Percentiles rank a stretch among this genome's conserved stretches.
Conservation (phyloP, 768 basidiomycete genomes). For the Fomitopsis serialis region DNA sequence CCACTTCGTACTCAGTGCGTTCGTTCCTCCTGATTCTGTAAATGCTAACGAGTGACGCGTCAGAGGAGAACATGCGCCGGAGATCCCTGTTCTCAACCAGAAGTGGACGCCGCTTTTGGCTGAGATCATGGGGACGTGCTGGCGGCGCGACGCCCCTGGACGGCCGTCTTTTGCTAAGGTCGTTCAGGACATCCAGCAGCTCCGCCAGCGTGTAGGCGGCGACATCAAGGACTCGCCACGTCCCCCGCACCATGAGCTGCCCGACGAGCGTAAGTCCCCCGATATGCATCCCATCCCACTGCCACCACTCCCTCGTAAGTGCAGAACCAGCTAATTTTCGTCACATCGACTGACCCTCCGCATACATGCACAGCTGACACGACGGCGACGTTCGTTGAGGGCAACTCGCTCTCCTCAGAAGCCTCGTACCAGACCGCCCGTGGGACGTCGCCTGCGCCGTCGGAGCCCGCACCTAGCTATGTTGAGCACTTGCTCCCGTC, state of each 20-base stretch:
- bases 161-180: constrained; percentile 51
- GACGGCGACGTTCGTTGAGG: constrained; percentile 12
- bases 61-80: constrained; percentile 19
- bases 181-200: constrained; percentile 37
- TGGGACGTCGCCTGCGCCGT: background rate
- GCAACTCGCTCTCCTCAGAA: constrained; percentile 11
- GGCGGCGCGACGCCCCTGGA: constrained; percentile 45
- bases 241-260: constrained; percentile 19
- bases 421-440: constrained; percentile 15
- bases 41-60: no score
- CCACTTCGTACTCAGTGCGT: constrained; percentile 18
- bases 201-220: constrained; percentile 36
- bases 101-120: constrained; percentile 13
- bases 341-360: background rate
- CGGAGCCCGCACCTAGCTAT: constrained; percentile 1
- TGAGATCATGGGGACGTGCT: constrained; percentile 52
- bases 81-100: constrained; percentile 13
- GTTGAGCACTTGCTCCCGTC: background rate
- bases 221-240: constrained; percentile 29
- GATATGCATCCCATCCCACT: constrained; percentile 20
- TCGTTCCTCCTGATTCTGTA: background rate
- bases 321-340: background rate
- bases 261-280: constrained; percentile 20
- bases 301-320: constrained; percentile 16
- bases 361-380: constrained; percentile 9